A percentile compares a stretch with the other conserved stretches of the same genome.
phyloP scores from a whole-genome alignment of 2,329 filamentous ascomycete genomes.

The Aspergillus sp. region DNA sequence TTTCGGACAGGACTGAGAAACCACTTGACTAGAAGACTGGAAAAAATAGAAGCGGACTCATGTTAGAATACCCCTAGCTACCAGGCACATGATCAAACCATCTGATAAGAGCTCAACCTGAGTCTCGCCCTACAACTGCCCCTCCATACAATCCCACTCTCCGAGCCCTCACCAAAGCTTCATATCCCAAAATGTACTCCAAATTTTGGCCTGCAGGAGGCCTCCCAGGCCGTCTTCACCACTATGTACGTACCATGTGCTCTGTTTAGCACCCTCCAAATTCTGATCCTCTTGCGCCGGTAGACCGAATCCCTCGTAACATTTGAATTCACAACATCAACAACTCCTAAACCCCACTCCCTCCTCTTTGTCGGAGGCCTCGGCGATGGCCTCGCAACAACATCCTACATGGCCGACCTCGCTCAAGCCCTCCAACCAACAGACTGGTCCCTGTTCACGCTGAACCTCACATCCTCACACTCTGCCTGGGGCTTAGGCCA shows the following conservation, averaged over 20 bases:
- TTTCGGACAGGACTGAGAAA: neutral
- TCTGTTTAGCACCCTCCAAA: neutral
- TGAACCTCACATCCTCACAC: constrained; percentile 54
- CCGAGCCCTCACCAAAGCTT: neutral
- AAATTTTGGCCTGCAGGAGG: constrained; percentile 39
- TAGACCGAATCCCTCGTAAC: constrained; percentile 37
- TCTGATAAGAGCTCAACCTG: neutral
- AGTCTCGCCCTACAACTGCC: neutral
- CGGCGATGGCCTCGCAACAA: constrained; percentile 56
- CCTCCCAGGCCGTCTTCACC: constrained; percentile 37
- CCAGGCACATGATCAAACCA: constrained; percentile 2
- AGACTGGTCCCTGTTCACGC: constrained; percentile 55
- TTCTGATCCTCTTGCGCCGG: neutral
- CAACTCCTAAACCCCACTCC: constrained; percentile 43
- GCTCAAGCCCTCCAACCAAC: constrained; percentile 47
- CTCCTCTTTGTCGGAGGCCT: constrained; percentile 61
- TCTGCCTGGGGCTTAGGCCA: constrained; percentile 55
- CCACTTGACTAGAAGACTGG: neutral
- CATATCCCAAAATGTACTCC: constrained; percentile 28
- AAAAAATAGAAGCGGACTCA: neutral
- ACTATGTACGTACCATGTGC: constrained; percentile 30
- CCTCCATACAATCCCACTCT: neutral
- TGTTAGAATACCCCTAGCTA: neutral
- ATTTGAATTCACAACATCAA: constrained; percentile 39
- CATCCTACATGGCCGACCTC: constrained; percentile 54